Conservation (phyloP, 78 protist genomes). For the Parvularia atlantis region DNA sequence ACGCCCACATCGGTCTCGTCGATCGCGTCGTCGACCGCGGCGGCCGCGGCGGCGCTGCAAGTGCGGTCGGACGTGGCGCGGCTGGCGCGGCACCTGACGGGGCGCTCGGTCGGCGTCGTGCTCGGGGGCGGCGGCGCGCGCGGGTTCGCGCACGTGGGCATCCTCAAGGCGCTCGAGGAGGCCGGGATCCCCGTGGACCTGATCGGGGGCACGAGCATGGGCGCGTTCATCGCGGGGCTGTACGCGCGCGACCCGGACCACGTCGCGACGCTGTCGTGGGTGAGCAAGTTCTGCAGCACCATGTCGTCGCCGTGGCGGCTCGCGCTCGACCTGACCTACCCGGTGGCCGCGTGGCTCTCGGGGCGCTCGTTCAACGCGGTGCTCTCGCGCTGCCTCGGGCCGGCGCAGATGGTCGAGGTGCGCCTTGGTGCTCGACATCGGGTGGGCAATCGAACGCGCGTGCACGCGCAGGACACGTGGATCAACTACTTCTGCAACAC, state of each 20-base stretch:
- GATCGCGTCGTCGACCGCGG: neutral
- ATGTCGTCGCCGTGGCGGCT: neutral
- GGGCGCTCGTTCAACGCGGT: neutral
- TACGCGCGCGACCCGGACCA: neutral
- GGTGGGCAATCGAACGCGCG: too few species aligned
- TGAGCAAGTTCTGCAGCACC: neutral
- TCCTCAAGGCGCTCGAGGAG: slow-evolving; percentile 6
- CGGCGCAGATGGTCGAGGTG: too few species aligned
- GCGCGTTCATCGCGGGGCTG: slow-evolving; percentile 12
- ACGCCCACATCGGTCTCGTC: neutral
- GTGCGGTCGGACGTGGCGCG: neutral
- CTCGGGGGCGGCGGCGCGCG: slow-evolving; percentile 36
- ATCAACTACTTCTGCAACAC: slow-evolving; percentile 10
- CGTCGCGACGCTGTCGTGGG: neutral
- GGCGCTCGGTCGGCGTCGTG: neutral
- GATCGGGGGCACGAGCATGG: slow-evolving; percentile 21
- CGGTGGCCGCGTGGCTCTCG: neutral
- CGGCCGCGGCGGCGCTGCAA: neutral
- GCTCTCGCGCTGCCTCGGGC: too few species aligned
- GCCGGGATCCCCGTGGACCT: slow-evolving; percentile 14
- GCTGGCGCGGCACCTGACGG: neutral
- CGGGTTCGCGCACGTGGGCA: slow-evolving; percentile 17
- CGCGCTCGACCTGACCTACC: slow-evolving; percentile 11
- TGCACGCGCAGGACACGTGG: slow-evolving; percentile 18
- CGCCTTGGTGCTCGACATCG: too few species aligned